Evolutionary conservation across 177 flowering plant genomes (phyloP).

Genomic region (Tripterygium wilfordii): DNA sequence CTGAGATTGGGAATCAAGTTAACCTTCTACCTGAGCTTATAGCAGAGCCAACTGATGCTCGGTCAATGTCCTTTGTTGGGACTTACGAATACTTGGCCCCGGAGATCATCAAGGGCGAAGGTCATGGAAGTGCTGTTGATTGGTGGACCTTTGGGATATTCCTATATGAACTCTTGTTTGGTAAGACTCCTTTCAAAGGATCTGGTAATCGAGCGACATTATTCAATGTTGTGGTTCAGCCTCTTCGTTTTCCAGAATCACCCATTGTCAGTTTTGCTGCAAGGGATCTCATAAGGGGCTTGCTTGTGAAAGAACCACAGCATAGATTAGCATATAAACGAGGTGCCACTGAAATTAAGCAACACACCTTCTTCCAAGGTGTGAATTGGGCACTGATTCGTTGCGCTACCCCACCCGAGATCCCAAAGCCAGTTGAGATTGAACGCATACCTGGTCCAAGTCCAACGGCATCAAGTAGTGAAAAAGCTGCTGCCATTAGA

Average conservation of each 20-base stretch:
- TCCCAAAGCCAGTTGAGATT: constrained; percentile 67
- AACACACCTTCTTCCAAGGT: constrained; percentile 92
- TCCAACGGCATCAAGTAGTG: constrained; percentile 39
- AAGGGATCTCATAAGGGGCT: constrained; percentile 75
- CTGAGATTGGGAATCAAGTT: constrained; percentile 68
- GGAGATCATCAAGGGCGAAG: constrained; percentile 95
- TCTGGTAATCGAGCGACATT: constrained; percentile 88
- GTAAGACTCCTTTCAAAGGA: constrained; percentile 92
- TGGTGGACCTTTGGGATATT: constrained; percentile 99
- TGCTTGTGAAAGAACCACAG: constrained; percentile 91
- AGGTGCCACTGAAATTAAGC: constrained; percentile 97
- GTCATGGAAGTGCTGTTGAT: constrained; percentile 96
- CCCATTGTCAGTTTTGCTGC: constrained; percentile 83
- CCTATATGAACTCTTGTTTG: constrained; percentile 76
- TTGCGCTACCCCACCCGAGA: constrained; percentile 90
- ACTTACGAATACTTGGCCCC: constrained; percentile 96
- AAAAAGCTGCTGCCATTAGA: constrained; percentile 28
- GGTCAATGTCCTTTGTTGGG: constrained; percentile 97
- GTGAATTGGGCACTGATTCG: constrained; percentile 95
- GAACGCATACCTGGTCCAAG: constrained; percentile 32
- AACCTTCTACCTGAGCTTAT: constrained; percentile 86
- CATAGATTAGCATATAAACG: constrained; percentile 80
- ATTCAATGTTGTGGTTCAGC: constrained; percentile 90
- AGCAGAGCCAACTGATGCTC: constrained; percentile 88
- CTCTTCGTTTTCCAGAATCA: constrained; percentile 88